A percentile compares a stretch with the other conserved stretches of the same genome.
Conservation (phyloP, 2,329 filamentous ascomycete genomes). For the Penicillium sp. region DNA sequence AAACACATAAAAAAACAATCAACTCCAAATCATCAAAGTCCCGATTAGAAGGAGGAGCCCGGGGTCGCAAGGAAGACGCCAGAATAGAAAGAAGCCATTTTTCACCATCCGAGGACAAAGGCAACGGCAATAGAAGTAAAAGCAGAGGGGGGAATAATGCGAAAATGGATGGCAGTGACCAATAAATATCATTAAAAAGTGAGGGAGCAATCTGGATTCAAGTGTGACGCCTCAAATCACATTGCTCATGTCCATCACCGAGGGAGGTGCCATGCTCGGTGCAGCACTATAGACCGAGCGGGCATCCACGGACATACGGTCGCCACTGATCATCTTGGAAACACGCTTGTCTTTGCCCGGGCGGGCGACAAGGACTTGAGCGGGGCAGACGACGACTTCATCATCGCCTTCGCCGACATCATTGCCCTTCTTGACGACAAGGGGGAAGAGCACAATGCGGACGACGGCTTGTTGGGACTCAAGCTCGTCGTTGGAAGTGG, state of each 20-base stretch:
- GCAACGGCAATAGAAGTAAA: slow-evolving; percentile 12
- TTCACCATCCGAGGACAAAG: slow-evolving; percentile 18
- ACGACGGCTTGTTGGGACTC: slow-evolving; percentile 79
- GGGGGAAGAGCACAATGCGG: slow-evolving; percentile 90
- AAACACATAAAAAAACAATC: slow-evolving; percentile 18
- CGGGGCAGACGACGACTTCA: slow-evolving; percentile 93
- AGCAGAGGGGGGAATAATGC: slow-evolving; percentile 4
- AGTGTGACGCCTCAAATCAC: slow-evolving; percentile 54
- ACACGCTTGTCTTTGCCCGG: slow-evolving; percentile 53
- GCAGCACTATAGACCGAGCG: slow-evolving; percentile 51
- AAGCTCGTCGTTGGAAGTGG: slow-evolving; percentile 76
- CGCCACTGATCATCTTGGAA: slow-evolving; percentile 47
- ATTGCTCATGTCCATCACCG: slow-evolving; percentile 52
- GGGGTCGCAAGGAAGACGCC: slow-evolving; percentile 19
- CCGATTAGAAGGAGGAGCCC: slow-evolving; percentile 10
- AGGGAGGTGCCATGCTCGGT: slow-evolving; percentile 51
- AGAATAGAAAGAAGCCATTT: slow-evolving; percentile 13
- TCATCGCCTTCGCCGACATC: slow-evolving; percentile 87
- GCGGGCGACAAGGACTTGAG: slow-evolving; percentile 82
- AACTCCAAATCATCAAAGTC: slow-evolving; percentile 23
- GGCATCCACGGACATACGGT: slow-evolving; percentile 51
- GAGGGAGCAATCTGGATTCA: slow-evolving; percentile 28
- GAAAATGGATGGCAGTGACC: background rate
- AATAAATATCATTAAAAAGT: slow-evolving; percentile 1
- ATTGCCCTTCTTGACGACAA: slow-evolving; percentile 95